Base-by-base conservation (phyloP, 495 filamentous ascomycete genomes). In the Penicillium diatomitis region DNA sequence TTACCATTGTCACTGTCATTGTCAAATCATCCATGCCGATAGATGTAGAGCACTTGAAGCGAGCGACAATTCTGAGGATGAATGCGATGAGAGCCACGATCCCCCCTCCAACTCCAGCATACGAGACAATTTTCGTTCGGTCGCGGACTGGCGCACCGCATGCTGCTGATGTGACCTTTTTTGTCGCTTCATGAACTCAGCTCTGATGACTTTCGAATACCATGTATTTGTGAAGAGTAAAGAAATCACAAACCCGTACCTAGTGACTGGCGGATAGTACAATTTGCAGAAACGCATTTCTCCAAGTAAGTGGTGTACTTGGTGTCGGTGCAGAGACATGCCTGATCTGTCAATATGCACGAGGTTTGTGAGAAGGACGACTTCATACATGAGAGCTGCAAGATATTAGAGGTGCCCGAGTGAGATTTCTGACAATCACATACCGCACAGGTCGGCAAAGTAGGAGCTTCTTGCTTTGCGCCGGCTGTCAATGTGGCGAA, bases 21-120 rank as follows among this genome's bases (percentile, higher is more conserved):
- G 58, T 56, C 46, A 38, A 57, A 47, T 68, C 65, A 50, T 68
- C 65, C 55, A 49, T 48, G 6, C 65, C 62, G 41, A 68, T 57
- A 10, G 49, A 34, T 3, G 58, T 61, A 35, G 51, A 62, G 40
- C 55, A 60, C 3, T 44, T 45, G 2, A 68, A 36, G 2, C 65
- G 50, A 29, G 65, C 56, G 3, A 58, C 12, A 47, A 68, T 55
- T 10, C 65, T 55, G 32, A 66, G 55, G 36, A 59, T 35, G 47
- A 54, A 68, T 7, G 54, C 56, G 11, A 66, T 10, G 2, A 66
- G 28, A 8, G 65, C 60, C 9, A 68, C 33, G 0, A 61, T 48
- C 5, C 54, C 53, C 32, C 61, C 61, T 1, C 33, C 49, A 5
- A 64, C 38, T 4, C 60, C 62, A 8, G 60, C 32, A 41, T 49